Base-by-base conservation (phyloP, 1,284 basidiomycete genomes). In the Cutaneotrichosporon cyanovorans region DNA sequence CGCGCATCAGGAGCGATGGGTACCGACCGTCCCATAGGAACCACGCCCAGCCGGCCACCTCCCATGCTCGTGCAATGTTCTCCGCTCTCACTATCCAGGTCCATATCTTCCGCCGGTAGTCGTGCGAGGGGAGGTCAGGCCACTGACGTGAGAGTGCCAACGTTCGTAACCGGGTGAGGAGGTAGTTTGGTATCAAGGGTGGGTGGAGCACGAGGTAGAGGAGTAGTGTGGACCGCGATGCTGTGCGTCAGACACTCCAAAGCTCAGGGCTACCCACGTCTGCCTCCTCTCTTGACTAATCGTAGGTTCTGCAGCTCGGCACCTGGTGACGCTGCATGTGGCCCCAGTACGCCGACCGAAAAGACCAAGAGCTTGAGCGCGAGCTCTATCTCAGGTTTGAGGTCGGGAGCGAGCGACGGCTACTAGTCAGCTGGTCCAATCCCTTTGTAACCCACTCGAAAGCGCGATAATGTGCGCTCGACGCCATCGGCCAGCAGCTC, bases 1-100 rank as follows among this genome's bases (percentile, higher is more conserved):
- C 49, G 35, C 95, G 77, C 65, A 96, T 90, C 12, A 84, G 75
- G 18, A 93, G 69, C 6, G 88, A 87, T 0, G 93, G 84, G 66
- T 90, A 92, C 61, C 88, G 79, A 52, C 92, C 90, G 65, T 90
- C 80, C 77, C 83, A 85, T 18, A 98, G 68, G 60, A 98, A 98
- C 11, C 79, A 75, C 7, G 85, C 65, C 61, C 96, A 95, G 59
- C 86, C 92, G 14, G 79, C 57, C 8, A 95, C 73, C 33, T 81
- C 78, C 35, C 55, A 81, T 48, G 47, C 78, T 69, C 69, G 87
- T 75, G 31, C 77, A 52, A 47, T 78, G 34, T 69, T 82, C 73
- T 96, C 90, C 1, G 83, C 57, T 11, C 78, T 76, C 14, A 79
- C 78, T 15, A 95, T 72, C 2, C 79, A 48, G 42, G 80, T 80